phyloP scores from a whole-genome alignment of 345 rosid species.

The Bruguiera gymnorhiza region DNA sequence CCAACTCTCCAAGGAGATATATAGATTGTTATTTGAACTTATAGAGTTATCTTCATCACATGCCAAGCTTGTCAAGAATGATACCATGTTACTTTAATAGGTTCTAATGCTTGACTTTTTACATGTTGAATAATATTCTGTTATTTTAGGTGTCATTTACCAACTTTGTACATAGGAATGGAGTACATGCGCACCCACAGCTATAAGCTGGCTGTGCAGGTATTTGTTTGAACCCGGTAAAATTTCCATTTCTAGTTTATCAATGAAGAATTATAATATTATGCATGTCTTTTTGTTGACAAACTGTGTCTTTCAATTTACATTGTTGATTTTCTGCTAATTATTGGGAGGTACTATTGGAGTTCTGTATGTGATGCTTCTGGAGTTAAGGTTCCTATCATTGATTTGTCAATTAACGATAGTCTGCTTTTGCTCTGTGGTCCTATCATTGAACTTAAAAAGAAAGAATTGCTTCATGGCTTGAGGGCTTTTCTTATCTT shows the following conservation, averaged over 20 bases:
- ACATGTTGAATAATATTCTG: slow-evolving; percentile 74
- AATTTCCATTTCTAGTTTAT: not conserved
- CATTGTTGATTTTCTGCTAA: not conserved
- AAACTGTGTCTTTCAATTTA: not conserved
- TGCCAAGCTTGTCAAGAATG: too few species aligned
- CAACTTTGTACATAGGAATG: slow-evolving; percentile 95
- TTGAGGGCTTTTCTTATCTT: too few species aligned
- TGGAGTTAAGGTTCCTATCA: too few species aligned
- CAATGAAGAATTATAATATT: slow-evolving; percentile 1
- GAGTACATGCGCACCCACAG: slow-evolving; percentile 98
- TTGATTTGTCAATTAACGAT: not conserved
- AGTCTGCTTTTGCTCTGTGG: too few species aligned
- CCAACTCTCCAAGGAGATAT: too few species aligned
- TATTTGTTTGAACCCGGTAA: slow-evolving; percentile 25
- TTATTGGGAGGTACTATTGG: not conserved
- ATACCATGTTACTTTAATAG: too few species aligned
- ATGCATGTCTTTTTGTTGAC: not conserved
- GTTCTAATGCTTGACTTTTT: slow-evolving; percentile 37
- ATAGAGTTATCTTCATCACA: too few species aligned
- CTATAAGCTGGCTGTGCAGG: slow-evolving; percentile 99
- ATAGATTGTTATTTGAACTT: too few species aligned
- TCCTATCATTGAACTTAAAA: not conserved
- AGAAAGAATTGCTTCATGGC: not conserved
- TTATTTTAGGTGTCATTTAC: slow-evolving; percentile 95
- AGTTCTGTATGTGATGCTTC: not conserved